Base-by-base conservation (phyloP, 257 asterid species). In the Solanum neorickii region DNA sequence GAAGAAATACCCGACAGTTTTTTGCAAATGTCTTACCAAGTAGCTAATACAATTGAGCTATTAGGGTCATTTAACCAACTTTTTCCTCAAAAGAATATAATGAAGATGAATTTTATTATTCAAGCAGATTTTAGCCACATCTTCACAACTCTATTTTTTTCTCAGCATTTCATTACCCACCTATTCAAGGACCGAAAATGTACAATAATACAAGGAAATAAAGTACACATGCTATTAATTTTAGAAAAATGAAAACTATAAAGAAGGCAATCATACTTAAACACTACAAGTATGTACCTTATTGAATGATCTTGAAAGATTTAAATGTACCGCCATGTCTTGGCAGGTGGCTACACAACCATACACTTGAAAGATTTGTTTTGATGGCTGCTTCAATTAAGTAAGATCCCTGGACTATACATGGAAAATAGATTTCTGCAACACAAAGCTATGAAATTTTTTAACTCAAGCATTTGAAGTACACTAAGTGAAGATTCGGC, bases 271-370 rank as follows among this genome's bases (percentile, higher is more conserved):
- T 72, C 14, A 69, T 52, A 27, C 52, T 20, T 80, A 7, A 83
- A 47, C 60, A 41, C 52, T 41, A 87, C 52, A 4, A 33, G 52
- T 39, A 35, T 88, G 84, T 88, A 93, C 99, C 98, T 95, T 97
- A 89, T 95, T 96, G 77, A 95, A 97, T 84, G 86, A 27, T 89
- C 93, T 93, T 78, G 83, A 86, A 89, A 93, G 93, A 85, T 97
- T 94, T 69, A 90, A 93, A 88, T 89, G 98, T 70, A 93, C 95
- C 92, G 94, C 99, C 91, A 97, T 94, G 89, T 95, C 97, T 88
- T 94, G 87, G 90, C 93, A 73, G 83, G 98, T 97, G 65, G 94
- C 96, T 52, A 93, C 92, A 87, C 98, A 95, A 86, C 99, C 99
- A 89, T 94, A 94, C 59, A 94, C 98, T 91, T 94, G 98, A 89